These are phyloP conservation scores for Talaromyces sp. DNA, from an alignment of 2,329 filamentous ascomycete species.

Conservation along the genomic window DNA sequence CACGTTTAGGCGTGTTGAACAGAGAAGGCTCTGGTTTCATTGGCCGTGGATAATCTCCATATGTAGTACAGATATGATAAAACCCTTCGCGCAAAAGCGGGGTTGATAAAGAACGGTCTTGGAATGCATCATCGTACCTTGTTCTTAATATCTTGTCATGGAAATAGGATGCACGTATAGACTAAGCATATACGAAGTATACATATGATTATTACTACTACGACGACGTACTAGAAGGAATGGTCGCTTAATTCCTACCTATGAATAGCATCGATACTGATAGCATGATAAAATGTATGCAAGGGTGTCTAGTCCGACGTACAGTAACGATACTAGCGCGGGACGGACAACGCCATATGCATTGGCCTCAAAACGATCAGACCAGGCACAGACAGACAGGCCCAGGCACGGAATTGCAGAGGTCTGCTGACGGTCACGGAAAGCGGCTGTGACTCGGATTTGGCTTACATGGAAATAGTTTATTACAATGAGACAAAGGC, in stretches of 20 bases:
- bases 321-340: not conserved
- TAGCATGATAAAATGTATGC: not conserved
- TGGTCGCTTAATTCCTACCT: not conserved
- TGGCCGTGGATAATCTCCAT: too few relatives aligned
- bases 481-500: too few relatives aligned
- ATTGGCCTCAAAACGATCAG: not conserved
- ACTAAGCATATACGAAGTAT: too few relatives aligned
- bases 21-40: too few relatives aligned
- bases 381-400: not conserved
- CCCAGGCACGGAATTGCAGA: not conserved
- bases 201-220: too few relatives aligned
- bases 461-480: too few relatives aligned
- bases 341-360: not conserved
- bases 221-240: too few relatives aligned
- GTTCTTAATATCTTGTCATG: not conserved
- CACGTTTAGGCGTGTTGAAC: not conserved
- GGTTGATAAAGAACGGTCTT: not conserved
- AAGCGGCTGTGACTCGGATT: constrained; percentile 3
- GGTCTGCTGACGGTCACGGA: not conserved
- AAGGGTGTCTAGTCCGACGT: not conserved
- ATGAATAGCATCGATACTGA: not conserved
- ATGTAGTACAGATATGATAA: not conserved
- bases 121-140: not conserved
- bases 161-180: too few relatives aligned
- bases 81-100: not conserved